A percentile compares a stretch with the other conserved stretches of the same genome.
Evolutionary conservation across 345 rosid genomes (phyloP).

Genomic region (Populus davidiana): DNA sequence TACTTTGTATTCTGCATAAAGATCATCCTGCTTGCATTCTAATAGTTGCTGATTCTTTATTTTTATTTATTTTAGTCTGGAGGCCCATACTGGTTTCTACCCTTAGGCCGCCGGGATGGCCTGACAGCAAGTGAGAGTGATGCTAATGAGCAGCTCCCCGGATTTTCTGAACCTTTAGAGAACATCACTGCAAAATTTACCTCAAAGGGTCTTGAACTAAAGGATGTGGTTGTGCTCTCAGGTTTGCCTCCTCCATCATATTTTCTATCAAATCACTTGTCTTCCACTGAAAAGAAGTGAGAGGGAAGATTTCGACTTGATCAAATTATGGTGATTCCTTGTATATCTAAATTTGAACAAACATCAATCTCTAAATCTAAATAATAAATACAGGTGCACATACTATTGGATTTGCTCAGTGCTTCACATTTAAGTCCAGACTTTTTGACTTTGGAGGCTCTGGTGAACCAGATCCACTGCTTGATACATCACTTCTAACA

Average conservation of each 20-base stretch:
- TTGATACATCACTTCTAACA: constrained; percentile 45
- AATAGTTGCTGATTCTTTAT: background rate
- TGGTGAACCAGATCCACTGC: constrained; percentile 54
- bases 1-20: background rate
- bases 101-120: constrained; percentile 64
- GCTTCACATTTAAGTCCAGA: constrained; percentile 61
- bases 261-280: background rate
- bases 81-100: constrained; percentile 48
- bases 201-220: constrained; percentile 54
- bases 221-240: constrained; percentile 69
- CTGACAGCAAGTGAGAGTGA: constrained; percentile 42
- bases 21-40: background rate
- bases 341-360: no score
- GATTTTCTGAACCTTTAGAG: constrained; percentile 51
- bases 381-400: constrained; percentile 45
- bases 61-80: constrained; percentile 36
- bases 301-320: background rate
- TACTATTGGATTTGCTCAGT: constrained; percentile 68
- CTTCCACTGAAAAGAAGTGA: background rate
- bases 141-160: constrained; percentile 53
- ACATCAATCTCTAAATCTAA: background rate
- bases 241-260: constrained; percentile 28
- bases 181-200: constrained; percentile 58
- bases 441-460: constrained; percentile 55
- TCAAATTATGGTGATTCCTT: no score